Conservation (phyloP, 495 filamentous ascomycete species). For the Annulohypoxylon maeteangense region DNA sequence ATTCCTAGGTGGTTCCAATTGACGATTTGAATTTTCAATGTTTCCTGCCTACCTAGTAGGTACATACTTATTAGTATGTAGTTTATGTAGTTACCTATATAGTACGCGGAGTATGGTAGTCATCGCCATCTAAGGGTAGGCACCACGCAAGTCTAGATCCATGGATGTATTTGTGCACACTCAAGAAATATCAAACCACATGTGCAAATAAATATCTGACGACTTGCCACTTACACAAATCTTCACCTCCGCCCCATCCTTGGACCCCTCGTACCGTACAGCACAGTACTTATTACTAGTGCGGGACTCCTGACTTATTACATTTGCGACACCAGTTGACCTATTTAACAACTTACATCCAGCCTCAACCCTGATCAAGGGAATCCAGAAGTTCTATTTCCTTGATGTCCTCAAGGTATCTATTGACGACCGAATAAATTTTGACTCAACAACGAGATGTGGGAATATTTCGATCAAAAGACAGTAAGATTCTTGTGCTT, state of each 20-base stretch:
- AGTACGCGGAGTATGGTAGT: not conserved
- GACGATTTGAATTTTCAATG: constrained; percentile 3
- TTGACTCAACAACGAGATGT: constrained; percentile 22
- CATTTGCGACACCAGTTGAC: not conserved
- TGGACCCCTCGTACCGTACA: not conserved
- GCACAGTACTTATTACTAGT: not conserved
- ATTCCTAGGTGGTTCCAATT: constrained; percentile 32
- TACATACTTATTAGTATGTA: not conserved
- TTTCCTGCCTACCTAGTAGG: not conserved
- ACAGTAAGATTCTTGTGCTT: not conserved
- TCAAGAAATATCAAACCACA: constrained; percentile 3
- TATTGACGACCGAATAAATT: constrained; percentile 3
- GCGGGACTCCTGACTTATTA: not conserved
- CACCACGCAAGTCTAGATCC: not conserved
- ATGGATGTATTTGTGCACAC: constrained; percentile 9
- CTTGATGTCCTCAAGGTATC: not conserved
- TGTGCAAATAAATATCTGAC: constrained; percentile 19
- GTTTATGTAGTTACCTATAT: too few species aligned
- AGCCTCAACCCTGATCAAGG: not conserved
- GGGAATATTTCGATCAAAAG: constrained; percentile 4
- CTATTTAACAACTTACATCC: not conserved
- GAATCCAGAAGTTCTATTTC: not conserved
- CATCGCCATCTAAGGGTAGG: constrained; percentile 9
- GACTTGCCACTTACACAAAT: constrained; percentile 24
- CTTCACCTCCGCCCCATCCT: not conserved